Evolutionary conservation across 768 basidiomycete genomes (phyloP).

Genomic region (Boletus tomentosulus): DNA sequence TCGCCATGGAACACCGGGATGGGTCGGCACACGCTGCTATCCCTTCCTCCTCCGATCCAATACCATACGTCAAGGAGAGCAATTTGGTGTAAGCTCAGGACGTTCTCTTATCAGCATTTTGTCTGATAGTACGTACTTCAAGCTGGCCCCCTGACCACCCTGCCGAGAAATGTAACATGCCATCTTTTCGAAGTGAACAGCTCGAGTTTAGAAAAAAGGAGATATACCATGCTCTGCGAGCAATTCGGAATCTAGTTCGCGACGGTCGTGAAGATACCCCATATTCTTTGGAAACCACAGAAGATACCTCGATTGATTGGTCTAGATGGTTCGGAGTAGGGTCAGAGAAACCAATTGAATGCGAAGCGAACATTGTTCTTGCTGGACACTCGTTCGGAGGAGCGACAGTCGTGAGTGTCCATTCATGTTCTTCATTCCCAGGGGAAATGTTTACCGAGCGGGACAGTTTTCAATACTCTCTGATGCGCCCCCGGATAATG

Average conservation of each 20-base stretch:
- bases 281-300: slow-evolving; percentile 36
- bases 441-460: not conserved
- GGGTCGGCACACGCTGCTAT: slow-evolving; percentile 61
- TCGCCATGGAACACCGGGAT: slow-evolving; percentile 82
- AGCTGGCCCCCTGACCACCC: slow-evolving; percentile 26
- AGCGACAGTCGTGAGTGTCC: slow-evolving; percentile 44
- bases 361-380: slow-evolving; percentile 35
- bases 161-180: slow-evolving; percentile 23
- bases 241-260: slow-evolving; percentile 53
- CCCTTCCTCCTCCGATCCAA: slow-evolving; percentile 28
- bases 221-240: slow-evolving; percentile 57
- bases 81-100: slow-evolving; percentile 48
- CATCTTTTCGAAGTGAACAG: slow-evolving; percentile 63
- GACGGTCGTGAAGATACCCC: slow-evolving; percentile 20
- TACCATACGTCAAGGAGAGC: slow-evolving; percentile 52
- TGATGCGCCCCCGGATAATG: slow-evolving; percentile 39
- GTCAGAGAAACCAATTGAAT: slow-evolving; percentile 28
- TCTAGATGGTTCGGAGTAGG: slow-evolving; percentile 38
- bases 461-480: slow-evolving; percentile 55
- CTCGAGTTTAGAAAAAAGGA: slow-evolving; percentile 67
- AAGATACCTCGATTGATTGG: slow-evolving; percentile 34
- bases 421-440: not conserved
- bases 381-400: slow-evolving; percentile 58
- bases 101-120: not conserved
- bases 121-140: not conserved